Base-by-base conservation (phyloP, 2,329 filamentous ascomycete species). In the Phialocephala sp. region DNA sequence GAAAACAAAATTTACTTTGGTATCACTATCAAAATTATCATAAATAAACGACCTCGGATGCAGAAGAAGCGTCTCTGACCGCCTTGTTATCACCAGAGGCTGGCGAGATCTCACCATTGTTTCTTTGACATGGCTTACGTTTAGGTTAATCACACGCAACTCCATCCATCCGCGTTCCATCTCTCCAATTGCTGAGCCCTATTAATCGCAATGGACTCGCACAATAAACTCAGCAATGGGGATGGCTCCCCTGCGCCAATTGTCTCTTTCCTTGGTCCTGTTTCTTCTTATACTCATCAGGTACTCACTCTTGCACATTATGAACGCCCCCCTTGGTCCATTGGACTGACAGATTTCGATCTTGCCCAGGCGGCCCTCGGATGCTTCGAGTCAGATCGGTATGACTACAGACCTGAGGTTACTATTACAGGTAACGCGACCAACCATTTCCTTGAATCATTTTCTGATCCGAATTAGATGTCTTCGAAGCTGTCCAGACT, bases 401-500 rank as follows among this genome's bases (percentile, higher is more conserved):
- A 79, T 65, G 73, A 73, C n/a, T 75, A 85, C 55, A 68, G 73
- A 1, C 79, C 84, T 4, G 77, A 79, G 60, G 72, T 74, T 36
- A 81, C 79, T 60, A 86, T 87, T 72, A 77, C 67, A 72, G 70
- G 70, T 72, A 71, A 45, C 14, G 6, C 22, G 18, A 32, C 27
- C 27, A 18, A 32, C 12, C 22, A 11, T 12, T 22, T 32, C 15
- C 12, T 35, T 8, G 1, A 8, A 18, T 3, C 32, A 8, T 6
- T 9, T 1, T 54, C 24, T 54, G 24, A 54, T 18, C 12, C 41
- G 35, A 62, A 24, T 18, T 69, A 90, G 92, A 95, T 75, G 88
- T 97, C 72, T 97, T 97, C 77, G 83, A 89, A 59, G 84, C 88
- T 18, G 91, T 97, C 6, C 92, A 96, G 74, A 82, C 83, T 43